Conservation (phyloP, 331 rosid species). For the Acacia concinna region DNA sequence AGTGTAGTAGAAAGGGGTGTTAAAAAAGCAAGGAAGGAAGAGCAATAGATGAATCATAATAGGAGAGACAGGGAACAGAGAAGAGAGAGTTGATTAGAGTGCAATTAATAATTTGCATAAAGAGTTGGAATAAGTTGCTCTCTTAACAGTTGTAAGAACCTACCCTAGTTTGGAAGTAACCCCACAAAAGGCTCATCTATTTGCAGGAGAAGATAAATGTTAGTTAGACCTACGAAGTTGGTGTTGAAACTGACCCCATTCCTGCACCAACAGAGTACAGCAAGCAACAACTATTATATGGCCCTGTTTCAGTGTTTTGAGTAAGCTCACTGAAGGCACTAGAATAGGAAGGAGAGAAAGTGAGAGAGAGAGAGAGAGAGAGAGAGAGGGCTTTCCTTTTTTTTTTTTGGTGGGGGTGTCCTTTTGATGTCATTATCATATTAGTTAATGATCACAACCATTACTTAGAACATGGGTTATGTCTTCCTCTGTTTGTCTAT, state of each 20-base stretch:
- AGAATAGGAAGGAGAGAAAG: neutral
- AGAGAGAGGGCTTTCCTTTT: too few relatives aligned
- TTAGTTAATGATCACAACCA: slow-evolving; percentile 31
- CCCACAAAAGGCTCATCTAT: slow-evolving; percentile 8
- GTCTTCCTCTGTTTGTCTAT: slow-evolving; percentile 26
- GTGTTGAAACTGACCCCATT: slow-evolving; percentile 42
- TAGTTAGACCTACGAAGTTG: slow-evolving; percentile 49
- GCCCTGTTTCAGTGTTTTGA: neutral
- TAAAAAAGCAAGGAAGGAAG: neutral
- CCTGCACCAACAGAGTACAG: slow-evolving; percentile 12
- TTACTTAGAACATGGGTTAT: slow-evolving; percentile 39
- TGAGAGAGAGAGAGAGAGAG: neutral
- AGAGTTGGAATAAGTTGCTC: slow-evolving; percentile 38
- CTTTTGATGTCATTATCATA: slow-evolving; percentile 34
- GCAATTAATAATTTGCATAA: slow-evolving; percentile 24
- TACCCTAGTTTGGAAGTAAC: slow-evolving; percentile 36
- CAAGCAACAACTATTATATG: neutral
- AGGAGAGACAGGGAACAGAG: neutral
- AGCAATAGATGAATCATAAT: neutral
- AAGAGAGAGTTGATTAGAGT: neutral
- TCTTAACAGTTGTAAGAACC: slow-evolving; percentile 28
- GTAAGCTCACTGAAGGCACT: slow-evolving; percentile 12
- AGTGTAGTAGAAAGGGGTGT: neutral
- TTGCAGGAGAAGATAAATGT: slow-evolving; percentile 13
- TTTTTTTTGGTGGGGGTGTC: neutral